phyloP scores from a whole-genome alignment of 371 early-diverging fungal genomes.

The Coemansia sp. region DNA sequence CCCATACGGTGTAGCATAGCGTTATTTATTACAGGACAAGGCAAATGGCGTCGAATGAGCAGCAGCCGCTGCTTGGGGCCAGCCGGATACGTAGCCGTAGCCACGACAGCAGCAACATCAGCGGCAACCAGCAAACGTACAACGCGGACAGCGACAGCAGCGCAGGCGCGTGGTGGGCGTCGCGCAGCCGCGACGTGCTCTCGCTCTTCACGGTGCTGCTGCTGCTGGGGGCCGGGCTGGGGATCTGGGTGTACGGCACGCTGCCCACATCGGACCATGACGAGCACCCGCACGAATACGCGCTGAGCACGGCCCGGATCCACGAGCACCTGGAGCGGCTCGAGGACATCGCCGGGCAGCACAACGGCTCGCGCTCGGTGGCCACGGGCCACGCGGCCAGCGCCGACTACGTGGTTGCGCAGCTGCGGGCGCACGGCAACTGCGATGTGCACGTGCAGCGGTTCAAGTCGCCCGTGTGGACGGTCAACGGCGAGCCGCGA shows the following conservation, averaged over 20 bases:
- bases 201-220: constrained; percentile 31
- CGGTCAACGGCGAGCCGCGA: constrained; percentile 17
- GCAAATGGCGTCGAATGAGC: background rate
- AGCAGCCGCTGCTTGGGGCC: constrained; percentile 1
- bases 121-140: background rate
- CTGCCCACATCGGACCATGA: constrained; percentile 43
- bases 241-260: constrained; percentile 48
- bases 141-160: background rate
- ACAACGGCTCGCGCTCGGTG: constrained; percentile 52
- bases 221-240: constrained; percentile 33
- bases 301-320: constrained; percentile 39
- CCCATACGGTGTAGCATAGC: background rate
- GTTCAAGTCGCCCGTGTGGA: constrained; percentile 50
- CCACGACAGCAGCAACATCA: background rate
- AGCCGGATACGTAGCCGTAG: background rate
- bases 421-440: constrained; percentile 23
- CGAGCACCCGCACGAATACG: constrained; percentile 44
- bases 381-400: constrained; percentile 46
- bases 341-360: constrained; percentile 35
- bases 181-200: constrained; percentile 15
- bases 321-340: constrained; percentile 33
- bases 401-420: constrained; percentile 45
- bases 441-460: constrained; percentile 49
- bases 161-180: constrained; percentile 4
- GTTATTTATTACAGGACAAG: background rate